Conservation (phyloP, 1,284 basidiomycete species). For the Moniliophthora roreri region DNA sequence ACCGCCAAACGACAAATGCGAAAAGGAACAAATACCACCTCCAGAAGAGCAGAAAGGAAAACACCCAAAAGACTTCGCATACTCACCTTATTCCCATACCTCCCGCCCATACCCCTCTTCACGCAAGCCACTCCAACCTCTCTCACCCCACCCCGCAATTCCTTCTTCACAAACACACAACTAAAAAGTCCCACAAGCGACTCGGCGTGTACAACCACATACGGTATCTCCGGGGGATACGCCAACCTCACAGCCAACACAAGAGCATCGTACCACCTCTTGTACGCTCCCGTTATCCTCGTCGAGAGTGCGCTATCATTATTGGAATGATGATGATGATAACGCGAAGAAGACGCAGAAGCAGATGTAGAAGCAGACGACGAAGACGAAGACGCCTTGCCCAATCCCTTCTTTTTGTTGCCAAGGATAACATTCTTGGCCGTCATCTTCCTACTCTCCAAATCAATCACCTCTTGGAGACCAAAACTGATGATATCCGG, state of each 20-base stretch:
- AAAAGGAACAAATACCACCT: background rate
- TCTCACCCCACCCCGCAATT: constrained; percentile 57
- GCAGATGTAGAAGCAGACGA: background rate
- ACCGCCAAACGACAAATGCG: constrained; percentile 1
- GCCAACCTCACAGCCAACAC: constrained; percentile 67
- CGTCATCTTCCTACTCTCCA: constrained; percentile 88
- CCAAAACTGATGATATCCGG: constrained; percentile 94
- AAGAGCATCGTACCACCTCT: constrained; percentile 86
- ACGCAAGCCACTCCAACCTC: constrained; percentile 79
- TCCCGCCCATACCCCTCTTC: constrained; percentile 89
- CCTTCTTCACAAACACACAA: constrained; percentile 81
- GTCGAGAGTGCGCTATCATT: no score
- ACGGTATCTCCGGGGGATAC: constrained; percentile 69
- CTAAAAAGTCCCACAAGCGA: constrained; percentile 90
- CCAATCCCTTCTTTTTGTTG: constrained; percentile 10
- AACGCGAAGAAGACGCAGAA: constrained; percentile 6
- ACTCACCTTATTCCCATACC: constrained; percentile 92
- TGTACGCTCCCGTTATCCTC: constrained; percentile 83
- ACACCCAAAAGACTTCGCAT: background rate
- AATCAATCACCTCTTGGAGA: constrained; percentile 94
- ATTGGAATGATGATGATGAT: no score
- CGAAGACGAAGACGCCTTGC: constrained; percentile 3
- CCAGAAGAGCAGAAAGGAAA: background rate
- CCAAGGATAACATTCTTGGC: constrained; percentile 87
- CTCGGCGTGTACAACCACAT: constrained; percentile 82